Conservation (phyloP, 2,329 filamentous ascomycete species). For the Tolypocladium amazonense region DNA sequence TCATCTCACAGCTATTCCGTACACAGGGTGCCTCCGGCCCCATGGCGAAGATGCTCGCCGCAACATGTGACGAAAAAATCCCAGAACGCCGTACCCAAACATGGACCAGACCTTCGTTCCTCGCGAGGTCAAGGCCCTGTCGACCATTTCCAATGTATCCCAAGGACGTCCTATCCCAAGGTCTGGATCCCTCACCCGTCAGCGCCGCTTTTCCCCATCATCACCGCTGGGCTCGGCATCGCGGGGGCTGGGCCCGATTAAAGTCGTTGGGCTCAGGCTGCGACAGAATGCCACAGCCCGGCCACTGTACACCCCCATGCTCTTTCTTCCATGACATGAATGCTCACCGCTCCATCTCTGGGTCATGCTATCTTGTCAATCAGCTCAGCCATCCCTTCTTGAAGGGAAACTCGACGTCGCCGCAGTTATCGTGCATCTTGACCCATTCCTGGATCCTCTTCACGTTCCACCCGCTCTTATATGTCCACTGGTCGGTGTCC, state of each 20-base stretch:
- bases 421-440: constrained; percentile 23
- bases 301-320: neutral
- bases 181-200: neutral
- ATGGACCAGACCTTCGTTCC: neutral
- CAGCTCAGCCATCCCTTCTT: neutral
- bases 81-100: neutral
- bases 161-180: neutral
- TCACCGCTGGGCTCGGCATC: neutral
- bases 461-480: constrained; percentile 30
- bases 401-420: constrained; percentile 3
- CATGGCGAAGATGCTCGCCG: neutral
- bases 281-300: neutral
- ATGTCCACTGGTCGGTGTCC: constrained; percentile 16
- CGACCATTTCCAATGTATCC: neutral
- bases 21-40: neutral
- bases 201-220: neutral
- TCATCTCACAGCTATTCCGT: neutral
- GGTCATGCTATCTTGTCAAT: neutral
- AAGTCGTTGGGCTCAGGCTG: neutral
- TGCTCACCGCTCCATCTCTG: neutral
- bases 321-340: neutral
- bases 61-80: neutral
- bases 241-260: neutral
- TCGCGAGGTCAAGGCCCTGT: neutral
- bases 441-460: constrained; percentile 29